These are phyloP conservation scores for Umbelopsis sp. DNA, from an alignment of 192 early-diverging fungal genomes.

Conservation along the genomic window DNA sequence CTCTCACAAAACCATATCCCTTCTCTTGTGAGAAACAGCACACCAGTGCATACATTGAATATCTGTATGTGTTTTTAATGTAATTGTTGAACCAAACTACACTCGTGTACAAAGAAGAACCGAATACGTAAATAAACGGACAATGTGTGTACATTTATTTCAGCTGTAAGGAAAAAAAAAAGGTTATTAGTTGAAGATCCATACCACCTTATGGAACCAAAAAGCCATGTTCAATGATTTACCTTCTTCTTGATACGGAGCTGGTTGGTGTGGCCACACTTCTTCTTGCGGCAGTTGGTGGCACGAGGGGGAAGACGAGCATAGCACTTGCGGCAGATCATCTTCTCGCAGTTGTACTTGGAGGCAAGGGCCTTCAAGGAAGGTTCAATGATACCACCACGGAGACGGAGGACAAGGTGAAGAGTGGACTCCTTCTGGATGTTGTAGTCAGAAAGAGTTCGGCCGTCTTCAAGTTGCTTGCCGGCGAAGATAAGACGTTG, in stretches of 20 bases:
- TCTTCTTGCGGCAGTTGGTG: slow-evolving; percentile 99
- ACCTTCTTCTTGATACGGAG: slow-evolving; percentile 99
- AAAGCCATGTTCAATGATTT: background rate
- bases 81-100: slow-evolving; percentile 9
- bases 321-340: slow-evolving; percentile 99
- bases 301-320: slow-evolving; percentile 98
- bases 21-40: no score
- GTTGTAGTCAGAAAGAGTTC: slow-evolving; percentile 99
- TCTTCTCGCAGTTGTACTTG: slow-evolving; percentile 99
- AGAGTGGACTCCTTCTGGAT: slow-evolving; percentile 99
- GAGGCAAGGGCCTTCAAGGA: slow-evolving; percentile 97
- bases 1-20: no score
- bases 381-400: slow-evolving; percentile 98
- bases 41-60: background rate
- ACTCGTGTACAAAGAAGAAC: slow-evolving; percentile 1
- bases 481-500: slow-evolving; percentile 99
- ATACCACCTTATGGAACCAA: background rate
- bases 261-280: slow-evolving; percentile 99
- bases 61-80: slow-evolving; percentile 14
- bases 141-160: slow-evolving; percentile 4
- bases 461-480: slow-evolving; percentile 99
- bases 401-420: slow-evolving; percentile 94
- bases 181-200: background rate
- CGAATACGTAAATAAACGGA: slow-evolving; percentile 2
- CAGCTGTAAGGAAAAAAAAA: background rate